Evolutionary conservation across 768 basidiomycete genomes (phyloP).

Genomic region (Trametopsis cervina): DNA sequence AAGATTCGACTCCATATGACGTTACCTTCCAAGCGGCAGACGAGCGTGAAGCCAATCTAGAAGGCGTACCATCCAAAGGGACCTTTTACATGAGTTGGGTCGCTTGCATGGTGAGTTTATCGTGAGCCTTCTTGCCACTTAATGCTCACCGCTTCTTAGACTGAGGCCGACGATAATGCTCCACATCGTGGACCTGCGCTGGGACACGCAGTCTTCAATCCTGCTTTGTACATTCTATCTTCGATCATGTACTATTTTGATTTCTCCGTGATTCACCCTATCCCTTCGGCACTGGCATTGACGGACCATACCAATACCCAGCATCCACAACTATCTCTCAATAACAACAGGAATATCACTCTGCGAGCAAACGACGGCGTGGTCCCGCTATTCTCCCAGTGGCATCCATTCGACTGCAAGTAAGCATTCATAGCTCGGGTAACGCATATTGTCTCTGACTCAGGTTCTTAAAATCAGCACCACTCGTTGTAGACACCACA

Average conservation of each 20-base stretch:
- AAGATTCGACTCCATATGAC: slow-evolving; percentile 41
- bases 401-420: slow-evolving; percentile 42
- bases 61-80: slow-evolving; percentile 29
- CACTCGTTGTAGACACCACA: neutral
- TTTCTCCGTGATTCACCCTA: slow-evolving; percentile 28
- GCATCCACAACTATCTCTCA: neutral
- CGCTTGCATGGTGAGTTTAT: slow-evolving; percentile 28
- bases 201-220: slow-evolving; percentile 1
- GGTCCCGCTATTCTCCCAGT: slow-evolving; percentile 44
- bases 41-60: slow-evolving; percentile 30
- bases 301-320: neutral
- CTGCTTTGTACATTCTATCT: slow-evolving; percentile 25
- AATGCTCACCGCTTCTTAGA: neutral
- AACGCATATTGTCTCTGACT: neutral
- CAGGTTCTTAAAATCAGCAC: neutral
- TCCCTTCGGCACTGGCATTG: slow-evolving; percentile 21
- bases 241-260: slow-evolving; percentile 31
- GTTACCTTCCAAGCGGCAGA: slow-evolving; percentile 40
- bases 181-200: neutral
- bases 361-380: slow-evolving; percentile 40
- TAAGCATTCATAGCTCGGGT: slow-evolving; percentile 13
- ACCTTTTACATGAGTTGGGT: slow-evolving; percentile 40
- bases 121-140: neutral
- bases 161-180: neutral
- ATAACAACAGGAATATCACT: slow-evolving; percentile 26